Evolutionary conservation across 1,284 basidiomycete species (phyloP).

Genomic region (Thelephora terrestris): DNA sequence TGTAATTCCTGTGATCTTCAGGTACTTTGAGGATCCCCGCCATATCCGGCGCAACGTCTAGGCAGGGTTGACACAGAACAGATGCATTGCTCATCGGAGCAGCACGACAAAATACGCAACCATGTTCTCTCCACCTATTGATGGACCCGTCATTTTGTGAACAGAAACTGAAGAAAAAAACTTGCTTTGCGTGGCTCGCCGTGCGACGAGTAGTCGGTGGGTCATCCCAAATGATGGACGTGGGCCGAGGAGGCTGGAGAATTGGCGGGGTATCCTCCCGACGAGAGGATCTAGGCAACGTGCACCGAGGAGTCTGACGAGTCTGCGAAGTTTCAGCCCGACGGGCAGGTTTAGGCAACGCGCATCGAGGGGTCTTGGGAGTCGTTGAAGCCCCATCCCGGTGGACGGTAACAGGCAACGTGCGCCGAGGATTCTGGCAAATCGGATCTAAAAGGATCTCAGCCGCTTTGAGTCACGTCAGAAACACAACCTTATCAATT

Average conservation of each 20-base stretch:
- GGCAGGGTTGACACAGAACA: slow-evolving; percentile 47
- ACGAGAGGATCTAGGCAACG: too few species aligned
- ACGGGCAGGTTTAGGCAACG: too few species aligned
- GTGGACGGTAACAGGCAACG: slow-evolving; percentile 7
- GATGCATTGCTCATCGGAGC: slow-evolving; percentile 38
- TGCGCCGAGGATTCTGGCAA: background rate
- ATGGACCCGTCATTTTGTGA: background rate
- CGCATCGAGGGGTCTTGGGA: too few species aligned
- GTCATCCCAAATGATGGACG: too few species aligned
- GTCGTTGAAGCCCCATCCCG: too few species aligned
- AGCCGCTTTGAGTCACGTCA: background rate
- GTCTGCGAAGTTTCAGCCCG: too few species aligned
- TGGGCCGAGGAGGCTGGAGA: too few species aligned
- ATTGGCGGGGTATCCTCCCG: too few species aligned
- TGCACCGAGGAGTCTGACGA: too few species aligned
- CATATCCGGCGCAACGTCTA: slow-evolving; percentile 37
- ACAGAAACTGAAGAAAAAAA: background rate
- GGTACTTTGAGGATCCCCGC: slow-evolving; percentile 50
- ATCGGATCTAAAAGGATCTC: background rate
- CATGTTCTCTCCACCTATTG: slow-evolving; percentile 25
- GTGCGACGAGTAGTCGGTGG: too few species aligned
- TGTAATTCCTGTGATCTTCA: slow-evolving; percentile 45
- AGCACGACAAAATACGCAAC: slow-evolving; percentile 47
- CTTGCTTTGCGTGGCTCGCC: slow-evolving; percentile 43
- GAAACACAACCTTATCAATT: too few species aligned